Evolutionary conservation across 495 filamentous ascomycete species (phyloP).

Genomic region (Haplographium delicatum): DNA sequence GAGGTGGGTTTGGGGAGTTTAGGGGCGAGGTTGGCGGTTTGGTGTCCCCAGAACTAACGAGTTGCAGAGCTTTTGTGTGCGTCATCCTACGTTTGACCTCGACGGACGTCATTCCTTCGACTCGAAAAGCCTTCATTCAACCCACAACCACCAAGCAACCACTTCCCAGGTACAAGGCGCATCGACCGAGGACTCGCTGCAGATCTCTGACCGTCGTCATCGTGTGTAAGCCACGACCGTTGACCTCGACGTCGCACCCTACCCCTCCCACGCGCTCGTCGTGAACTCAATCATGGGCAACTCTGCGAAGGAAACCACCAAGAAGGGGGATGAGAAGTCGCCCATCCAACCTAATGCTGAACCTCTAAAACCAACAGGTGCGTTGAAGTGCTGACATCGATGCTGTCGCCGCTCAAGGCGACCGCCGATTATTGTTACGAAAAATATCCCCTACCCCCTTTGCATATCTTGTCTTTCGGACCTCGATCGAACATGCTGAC

Average conservation of each 20-base stretch:
- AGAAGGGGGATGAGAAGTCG: constrained; percentile 17
- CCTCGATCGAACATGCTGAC: not conserved
- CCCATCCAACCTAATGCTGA: constrained; percentile 17
- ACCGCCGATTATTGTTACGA: not conserved
- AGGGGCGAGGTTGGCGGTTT: not conserved
- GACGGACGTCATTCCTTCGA: constrained; percentile 1
- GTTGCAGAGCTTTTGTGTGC: not conserved
- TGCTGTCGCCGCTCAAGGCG: not conserved
- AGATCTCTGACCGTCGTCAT: constrained; percentile 11
- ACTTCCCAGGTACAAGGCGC: not conserved
- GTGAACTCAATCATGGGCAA: constrained; percentile 21
- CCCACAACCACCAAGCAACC: not conserved
- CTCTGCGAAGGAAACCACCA: constrained; percentile 18
- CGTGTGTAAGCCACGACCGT: constrained; percentile 1
- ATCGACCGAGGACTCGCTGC: not conserved
- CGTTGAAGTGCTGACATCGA: not conserved
- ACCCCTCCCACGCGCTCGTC: constrained; percentile 3
- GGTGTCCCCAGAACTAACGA: not conserved
- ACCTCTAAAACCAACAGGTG: constrained; percentile 5
- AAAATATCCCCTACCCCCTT: not conserved
- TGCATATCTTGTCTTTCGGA: not conserved
- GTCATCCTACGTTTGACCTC: not conserved
- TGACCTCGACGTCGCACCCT: constrained; percentile 1
- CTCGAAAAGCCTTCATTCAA: not conserved
- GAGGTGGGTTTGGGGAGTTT: too few relatives aligned